phyloP scores from a whole-genome alignment of 1,284 basidiomycete species.

The Ceratobasidium theobromae region DNA sequence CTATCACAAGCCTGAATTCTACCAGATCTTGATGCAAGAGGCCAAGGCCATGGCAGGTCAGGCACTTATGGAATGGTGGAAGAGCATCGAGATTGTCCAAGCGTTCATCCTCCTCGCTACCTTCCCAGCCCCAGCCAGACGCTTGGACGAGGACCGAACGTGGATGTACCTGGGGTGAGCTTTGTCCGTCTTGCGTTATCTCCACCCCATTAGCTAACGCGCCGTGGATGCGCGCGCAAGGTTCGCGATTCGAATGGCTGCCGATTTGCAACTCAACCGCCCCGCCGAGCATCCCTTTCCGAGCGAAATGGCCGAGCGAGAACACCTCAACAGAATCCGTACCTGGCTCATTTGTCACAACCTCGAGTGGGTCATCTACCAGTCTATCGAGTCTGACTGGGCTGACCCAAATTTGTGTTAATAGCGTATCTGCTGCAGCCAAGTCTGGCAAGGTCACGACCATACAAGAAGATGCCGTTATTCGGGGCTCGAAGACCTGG shows the following conservation, averaged over 20 bases:
- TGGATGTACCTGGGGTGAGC: slow-evolving; percentile 18
- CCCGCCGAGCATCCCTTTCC: background rate
- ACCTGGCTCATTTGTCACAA: slow-evolving; percentile 27
- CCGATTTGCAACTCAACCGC: slow-evolving; percentile 13
- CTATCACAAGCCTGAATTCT: slow-evolving; percentile 1
- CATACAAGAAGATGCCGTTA: slow-evolving; percentile 9
- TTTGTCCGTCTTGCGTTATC: too few species aligned
- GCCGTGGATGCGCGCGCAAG: background rate
- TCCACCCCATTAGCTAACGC: too few species aligned
- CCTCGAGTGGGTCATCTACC: slow-evolving; percentile 10
- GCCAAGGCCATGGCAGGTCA: background rate
- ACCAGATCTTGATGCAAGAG: slow-evolving; percentile 18
- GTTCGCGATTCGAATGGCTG: slow-evolving; percentile 13
- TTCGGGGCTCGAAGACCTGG: slow-evolving; percentile 22
- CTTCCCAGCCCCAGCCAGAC: slow-evolving; percentile 10
- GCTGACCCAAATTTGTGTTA: background rate
- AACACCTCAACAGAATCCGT: slow-evolving; percentile 5
- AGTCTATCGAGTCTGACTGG: background rate
- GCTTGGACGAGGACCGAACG: slow-evolving; percentile 12
- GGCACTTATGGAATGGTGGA: slow-evolving; percentile 14
- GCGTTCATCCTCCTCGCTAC: slow-evolving; percentile 22
- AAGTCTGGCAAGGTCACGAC: slow-evolving; percentile 12
- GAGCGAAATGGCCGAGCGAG: slow-evolving; percentile 16
- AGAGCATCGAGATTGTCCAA: slow-evolving; percentile 23
- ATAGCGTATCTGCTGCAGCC: slow-evolving; percentile 11